phyloP scores from a whole-genome alignment of 768 basidiomycete genomes.

The Podaxis sp. region DNA sequence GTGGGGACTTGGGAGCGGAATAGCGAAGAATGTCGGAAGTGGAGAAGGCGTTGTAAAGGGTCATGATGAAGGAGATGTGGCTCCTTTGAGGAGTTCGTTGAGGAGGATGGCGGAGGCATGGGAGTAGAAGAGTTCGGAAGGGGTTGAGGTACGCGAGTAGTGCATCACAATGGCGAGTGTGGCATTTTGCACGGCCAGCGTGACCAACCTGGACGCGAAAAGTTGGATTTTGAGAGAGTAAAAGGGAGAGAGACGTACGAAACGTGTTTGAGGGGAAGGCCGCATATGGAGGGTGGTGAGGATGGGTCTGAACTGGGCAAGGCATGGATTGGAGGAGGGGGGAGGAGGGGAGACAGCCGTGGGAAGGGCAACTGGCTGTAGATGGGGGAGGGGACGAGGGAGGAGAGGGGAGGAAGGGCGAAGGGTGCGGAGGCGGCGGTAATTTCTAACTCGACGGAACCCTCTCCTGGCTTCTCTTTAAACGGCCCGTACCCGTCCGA shows the following conservation, averaged over 20 bases:
- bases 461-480: too few species aligned
- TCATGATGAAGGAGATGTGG: slow-evolving; percentile 89
- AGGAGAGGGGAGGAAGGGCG: slow-evolving; percentile 41
- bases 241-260: slow-evolving; percentile 50
- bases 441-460: too few species aligned
- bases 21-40: slow-evolving; percentile 33
- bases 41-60: slow-evolving; percentile 45
- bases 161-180: slow-evolving; percentile 97
- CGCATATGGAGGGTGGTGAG: slow-evolving; percentile 55
- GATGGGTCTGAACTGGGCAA: slow-evolving; percentile 31
- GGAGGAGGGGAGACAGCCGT: slow-evolving; percentile 53
- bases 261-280: slow-evolving; percentile 77
- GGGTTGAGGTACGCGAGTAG: slow-evolving; percentile 90
- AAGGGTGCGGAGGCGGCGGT: slow-evolving; percentile 55
- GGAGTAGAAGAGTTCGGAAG: slow-evolving; percentile 79
- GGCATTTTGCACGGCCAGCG: slow-evolving; percentile 93
- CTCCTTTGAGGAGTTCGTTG: slow-evolving; percentile 92
- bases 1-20: slow-evolving; percentile 40
- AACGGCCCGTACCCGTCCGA: too few species aligned
- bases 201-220: slow-evolving; percentile 56
- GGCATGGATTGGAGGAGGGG: slow-evolving; percentile 36
- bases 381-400: slow-evolving; percentile 30
- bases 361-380: slow-evolving; percentile 35
- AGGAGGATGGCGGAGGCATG: slow-evolving; percentile 93
- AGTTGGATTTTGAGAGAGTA: slow-evolving; percentile 3